Evolutionary conservation across 192 early-diverging fungal genomes (phyloP).

Genomic region (Coemansia sp.): DNA sequence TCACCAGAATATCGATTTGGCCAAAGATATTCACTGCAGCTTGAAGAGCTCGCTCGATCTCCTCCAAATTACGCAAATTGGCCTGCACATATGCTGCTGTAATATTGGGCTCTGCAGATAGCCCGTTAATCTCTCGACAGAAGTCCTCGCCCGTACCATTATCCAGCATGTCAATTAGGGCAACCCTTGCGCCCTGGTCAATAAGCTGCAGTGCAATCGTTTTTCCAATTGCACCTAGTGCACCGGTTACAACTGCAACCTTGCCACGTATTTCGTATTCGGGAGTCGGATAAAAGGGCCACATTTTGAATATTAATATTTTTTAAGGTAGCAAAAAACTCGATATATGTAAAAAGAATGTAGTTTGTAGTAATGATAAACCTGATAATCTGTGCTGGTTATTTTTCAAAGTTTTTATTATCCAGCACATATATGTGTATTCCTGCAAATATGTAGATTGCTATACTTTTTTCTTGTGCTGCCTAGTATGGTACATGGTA

Average conservation of each 20-base stretch:
- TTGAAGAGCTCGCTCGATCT: conserved; percentile 16
- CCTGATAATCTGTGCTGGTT: too few species aligned
- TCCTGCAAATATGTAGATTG: too few species aligned
- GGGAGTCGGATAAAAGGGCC: too few species aligned
- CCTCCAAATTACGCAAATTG: conserved; percentile 5
- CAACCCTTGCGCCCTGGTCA: conserved; percentile 6
- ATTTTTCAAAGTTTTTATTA: too few species aligned
- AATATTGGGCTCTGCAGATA: not conserved
- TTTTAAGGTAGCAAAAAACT: not conserved
- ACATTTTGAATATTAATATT: not conserved
- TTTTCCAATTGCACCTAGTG: conserved; percentile 15
- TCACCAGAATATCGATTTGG: conserved; percentile 36
- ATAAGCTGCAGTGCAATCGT: conserved; percentile 6
- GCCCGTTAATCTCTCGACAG: not conserved
- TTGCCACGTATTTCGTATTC: conserved; percentile 11
- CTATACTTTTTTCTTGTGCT: not conserved
- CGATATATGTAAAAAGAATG: not conserved
- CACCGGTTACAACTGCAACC: conserved; percentile 25
- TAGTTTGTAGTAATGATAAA: not conserved
- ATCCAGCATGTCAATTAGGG: conserved; percentile 13
- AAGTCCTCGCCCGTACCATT: conserved; percentile 2
- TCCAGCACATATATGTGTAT: too few species aligned
- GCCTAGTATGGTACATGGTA: not conserved
- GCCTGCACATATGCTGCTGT: conserved; percentile 8
- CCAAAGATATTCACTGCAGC: conserved; percentile 15